These are phyloP conservation scores for Fragaria ananassa DNA, from an alignment of 306 rosid genomes.

Conservation along the genomic window DNA sequence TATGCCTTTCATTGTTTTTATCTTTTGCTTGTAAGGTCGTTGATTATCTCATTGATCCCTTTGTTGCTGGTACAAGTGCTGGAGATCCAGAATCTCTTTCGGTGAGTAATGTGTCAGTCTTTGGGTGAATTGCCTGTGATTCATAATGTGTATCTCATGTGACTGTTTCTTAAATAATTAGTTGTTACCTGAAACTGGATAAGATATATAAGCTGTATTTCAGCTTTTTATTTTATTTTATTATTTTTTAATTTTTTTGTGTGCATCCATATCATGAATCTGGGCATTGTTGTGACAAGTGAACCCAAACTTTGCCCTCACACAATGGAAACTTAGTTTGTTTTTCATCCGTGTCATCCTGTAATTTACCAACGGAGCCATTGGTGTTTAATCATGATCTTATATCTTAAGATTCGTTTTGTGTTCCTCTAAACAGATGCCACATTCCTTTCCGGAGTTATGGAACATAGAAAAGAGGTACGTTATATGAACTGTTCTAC, in stretches of 20 bases:
- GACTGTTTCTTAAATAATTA: conserved; percentile 15
- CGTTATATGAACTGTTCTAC: conserved; percentile 6
- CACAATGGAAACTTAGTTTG: neutral
- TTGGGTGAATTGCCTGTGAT: conserved; percentile 23
- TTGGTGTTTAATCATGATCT: conserved; percentile 14
- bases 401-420: conserved; percentile 18
- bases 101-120: conserved; percentile 51
- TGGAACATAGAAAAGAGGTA: conserved; percentile 89
- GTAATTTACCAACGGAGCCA: neutral
- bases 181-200: neutral
- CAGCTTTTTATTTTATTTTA: neutral
- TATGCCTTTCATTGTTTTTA: neutral
- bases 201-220: neutral
- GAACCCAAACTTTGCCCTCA: neutral
- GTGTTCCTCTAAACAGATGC: conserved; percentile 46
- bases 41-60: conserved; percentile 88
- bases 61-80: conserved; percentile 86
- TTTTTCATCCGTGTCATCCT: conserved; percentile 2
- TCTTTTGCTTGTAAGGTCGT: conserved; percentile 59
- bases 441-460: conserved; percentile 73
- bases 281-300: conserved; percentile 17
- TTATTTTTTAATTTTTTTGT: no score
- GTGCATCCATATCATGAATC: neutral
- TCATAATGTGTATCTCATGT: neutral
- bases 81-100: conserved; percentile 93